Conservation (phyloP, 2,329 filamentous ascomycete species). For the Fusarium sp. region DNA sequence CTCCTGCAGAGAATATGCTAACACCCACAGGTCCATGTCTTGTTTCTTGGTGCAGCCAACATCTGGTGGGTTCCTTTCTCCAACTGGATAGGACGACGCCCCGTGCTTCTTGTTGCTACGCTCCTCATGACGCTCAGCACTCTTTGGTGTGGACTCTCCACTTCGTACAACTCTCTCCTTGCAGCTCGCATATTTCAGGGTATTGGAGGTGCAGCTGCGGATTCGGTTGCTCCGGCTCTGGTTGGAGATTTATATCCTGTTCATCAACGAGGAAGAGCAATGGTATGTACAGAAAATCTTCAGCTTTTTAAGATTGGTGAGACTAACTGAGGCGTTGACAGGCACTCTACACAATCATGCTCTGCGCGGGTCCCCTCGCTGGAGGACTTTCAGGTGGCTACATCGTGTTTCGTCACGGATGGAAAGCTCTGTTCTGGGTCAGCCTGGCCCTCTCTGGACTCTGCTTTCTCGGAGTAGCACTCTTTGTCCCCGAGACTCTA, state of each 20-base stretch:
- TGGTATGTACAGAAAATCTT: conserved; percentile 22
- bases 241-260: conserved; percentile 54
- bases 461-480: conserved; percentile 41
- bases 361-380: conserved; percentile 47
- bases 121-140: conserved; percentile 44
- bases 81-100: conserved; percentile 51
- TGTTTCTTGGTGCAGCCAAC: conserved; percentile 51
- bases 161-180: conserved; percentile 43
- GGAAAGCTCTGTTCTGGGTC: conserved; percentile 51
- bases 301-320: not conserved
- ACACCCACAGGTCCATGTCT: conserved; percentile 46
- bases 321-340: rapidly evolving
- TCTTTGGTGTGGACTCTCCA: conserved; percentile 44
- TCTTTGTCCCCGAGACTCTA: conserved; percentile 53
- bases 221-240: conserved; percentile 50
- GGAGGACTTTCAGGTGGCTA: conserved; percentile 54
- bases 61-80: conserved; percentile 54
- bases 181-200: conserved; percentile 50
- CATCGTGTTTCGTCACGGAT: conserved; percentile 49
- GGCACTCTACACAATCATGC: conserved; percentile 51
- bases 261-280: conserved; percentile 51
- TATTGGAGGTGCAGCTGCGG: conserved; percentile 49
- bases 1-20: not conserved
- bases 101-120: conserved; percentile 47
- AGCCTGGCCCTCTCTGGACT: conserved; percentile 42